These are phyloP conservation scores for Daldinia childiae DNA, from an alignment of 495 filamentous ascomycete species.

Conservation along the genomic window DNA sequence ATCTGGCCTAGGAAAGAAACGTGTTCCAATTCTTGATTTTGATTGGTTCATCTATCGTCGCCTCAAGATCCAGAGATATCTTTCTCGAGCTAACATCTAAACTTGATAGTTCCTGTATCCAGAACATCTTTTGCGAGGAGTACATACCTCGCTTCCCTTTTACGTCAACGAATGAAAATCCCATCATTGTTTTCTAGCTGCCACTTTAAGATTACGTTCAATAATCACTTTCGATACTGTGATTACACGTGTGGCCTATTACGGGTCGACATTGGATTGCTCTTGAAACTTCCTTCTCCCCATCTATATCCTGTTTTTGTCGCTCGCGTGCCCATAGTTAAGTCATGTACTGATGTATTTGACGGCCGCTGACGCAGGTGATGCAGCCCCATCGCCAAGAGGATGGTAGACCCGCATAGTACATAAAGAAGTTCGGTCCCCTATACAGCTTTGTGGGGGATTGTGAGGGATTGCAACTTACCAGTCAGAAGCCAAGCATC, in stretches of 20 bases:
- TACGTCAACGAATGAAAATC: conserved; percentile 33
- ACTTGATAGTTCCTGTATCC: conserved; percentile 12
- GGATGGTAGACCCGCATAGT: conserved; percentile 30
- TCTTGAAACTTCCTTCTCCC: conserved; percentile 18
- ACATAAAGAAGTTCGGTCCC: conserved; percentile 36
- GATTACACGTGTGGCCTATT: conserved; percentile 19
- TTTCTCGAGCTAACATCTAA: conserved; percentile 1
- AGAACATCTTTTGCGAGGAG: conserved; percentile 1
- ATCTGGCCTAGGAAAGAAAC: conserved; percentile 34
- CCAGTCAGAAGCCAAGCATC: conserved; percentile 41
- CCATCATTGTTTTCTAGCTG: conserved; percentile 12
- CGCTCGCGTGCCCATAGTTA: neutral
- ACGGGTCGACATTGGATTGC: conserved; percentile 17
- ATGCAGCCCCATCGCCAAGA: conserved; percentile 42
- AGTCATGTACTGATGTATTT: neutral
- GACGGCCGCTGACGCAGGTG: conserved; percentile 28
- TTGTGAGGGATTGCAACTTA: conserved; percentile 28
- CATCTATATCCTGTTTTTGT: neutral
- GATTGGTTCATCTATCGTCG: conserved; percentile 30
- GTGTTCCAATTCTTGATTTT: conserved; percentile 26
- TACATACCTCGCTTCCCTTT: conserved; percentile 7
- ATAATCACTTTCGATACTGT: neutral
- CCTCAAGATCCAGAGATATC: conserved; percentile 31
- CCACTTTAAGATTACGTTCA: conserved; percentile 20
- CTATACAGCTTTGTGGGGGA: conserved; percentile 41